A percentile compares a stretch with the other conserved stretches of the same genome.
Evolutionary conservation across 1,284 basidiomycete genomes (phyloP).

Genomic region (Psilocybe mexicana): DNA sequence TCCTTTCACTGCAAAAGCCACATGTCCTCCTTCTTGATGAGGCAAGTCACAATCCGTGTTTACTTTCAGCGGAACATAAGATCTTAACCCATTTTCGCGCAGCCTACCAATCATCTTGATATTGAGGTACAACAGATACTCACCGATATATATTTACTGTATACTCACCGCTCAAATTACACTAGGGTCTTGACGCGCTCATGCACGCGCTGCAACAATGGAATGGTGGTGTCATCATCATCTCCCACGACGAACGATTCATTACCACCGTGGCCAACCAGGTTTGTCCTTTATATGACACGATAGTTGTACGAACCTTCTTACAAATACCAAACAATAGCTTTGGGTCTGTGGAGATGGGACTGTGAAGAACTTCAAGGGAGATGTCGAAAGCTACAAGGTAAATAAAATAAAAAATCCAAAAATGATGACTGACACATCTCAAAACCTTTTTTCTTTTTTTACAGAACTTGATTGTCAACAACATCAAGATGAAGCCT

Average conservation of each 20-base stretch:
- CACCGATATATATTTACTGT: background rate
- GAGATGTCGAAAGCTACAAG: constrained; percentile 94
- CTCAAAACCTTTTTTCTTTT: constrained; percentile 29
- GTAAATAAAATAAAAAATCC: constrained; percentile 35
- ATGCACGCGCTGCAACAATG: constrained; percentile 86
- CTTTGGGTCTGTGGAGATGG: constrained; percentile 91
- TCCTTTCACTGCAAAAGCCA: constrained; percentile 86
- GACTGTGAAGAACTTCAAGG: constrained; percentile 82
- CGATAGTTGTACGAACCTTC: background rate
- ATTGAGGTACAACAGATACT: constrained; percentile 61
- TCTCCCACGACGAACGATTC: constrained; percentile 93
- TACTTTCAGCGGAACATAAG: background rate
- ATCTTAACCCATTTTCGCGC: constrained; percentile 11
- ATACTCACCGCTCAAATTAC: constrained; percentile 1
- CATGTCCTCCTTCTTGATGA: constrained; percentile 91
- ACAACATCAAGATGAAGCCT: constrained; percentile 71
- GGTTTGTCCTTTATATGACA: constrained; percentile 40
- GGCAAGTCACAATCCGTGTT: constrained; percentile 40
- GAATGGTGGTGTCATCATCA: constrained; percentile 96
- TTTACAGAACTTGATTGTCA: constrained; percentile 74
- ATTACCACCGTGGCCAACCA: constrained; percentile 83
- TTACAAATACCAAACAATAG: constrained; percentile 34
- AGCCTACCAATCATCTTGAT: constrained; percentile 98
- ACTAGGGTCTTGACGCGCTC: constrained; percentile 89
- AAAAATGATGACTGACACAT: background rate